A percentile compares a stretch with the other conserved stretches of the same genome.
Evolutionary conservation across 257 asterid species (phyloP).

Genomic region (Fraxinus excelsior): DNA sequence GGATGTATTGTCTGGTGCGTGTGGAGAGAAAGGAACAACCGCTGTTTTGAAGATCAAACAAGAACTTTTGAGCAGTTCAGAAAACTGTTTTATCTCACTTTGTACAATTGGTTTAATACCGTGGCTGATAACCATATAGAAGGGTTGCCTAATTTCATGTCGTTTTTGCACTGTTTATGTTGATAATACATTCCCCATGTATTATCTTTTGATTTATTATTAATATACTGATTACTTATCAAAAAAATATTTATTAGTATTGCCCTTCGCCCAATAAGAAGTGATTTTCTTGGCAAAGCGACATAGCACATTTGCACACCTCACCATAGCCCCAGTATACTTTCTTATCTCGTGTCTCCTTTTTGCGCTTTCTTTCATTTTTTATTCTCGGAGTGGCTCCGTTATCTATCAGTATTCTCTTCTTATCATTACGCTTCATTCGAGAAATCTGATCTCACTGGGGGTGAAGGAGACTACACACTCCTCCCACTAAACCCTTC

Average conservation of each 20-base stretch:
- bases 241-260: not conserved
- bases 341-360: not conserved
- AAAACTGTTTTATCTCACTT: no score
- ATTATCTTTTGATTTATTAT: no score
- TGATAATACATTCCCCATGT: no score
- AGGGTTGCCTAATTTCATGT: no score
- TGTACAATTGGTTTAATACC: no score
- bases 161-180: no score
- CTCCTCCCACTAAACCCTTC: not conserved
- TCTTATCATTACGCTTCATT: not conserved
- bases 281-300: not conserved
- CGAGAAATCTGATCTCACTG: not conserved
- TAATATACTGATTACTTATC: no score
- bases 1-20: no score
- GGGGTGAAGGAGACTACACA: not conserved
- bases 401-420: not conserved
- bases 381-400: not conserved
- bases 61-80: no score
- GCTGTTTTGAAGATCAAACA: no score
- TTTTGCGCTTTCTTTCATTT: not conserved
- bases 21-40: no score
- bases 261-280: not conserved
- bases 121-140: no score
- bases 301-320: not conserved
- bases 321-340: not conserved